Percentiles rank a stretch among this genome's conserved stretches.
Evolutionary conservation across 148 eudicot species (phyloP).

Genomic region (Silene uniflora): DNA sequence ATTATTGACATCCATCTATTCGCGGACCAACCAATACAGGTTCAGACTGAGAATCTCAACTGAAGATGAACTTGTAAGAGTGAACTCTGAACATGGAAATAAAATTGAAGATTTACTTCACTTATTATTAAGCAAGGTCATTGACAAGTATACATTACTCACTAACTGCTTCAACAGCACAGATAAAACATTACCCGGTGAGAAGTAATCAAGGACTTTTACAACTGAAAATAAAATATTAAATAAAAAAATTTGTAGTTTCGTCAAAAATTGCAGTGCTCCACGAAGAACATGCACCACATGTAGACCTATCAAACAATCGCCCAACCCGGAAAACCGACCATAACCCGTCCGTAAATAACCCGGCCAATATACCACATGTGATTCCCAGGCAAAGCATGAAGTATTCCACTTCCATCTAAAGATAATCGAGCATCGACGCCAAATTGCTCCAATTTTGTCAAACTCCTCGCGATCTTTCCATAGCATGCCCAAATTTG

Average conservation of each 20-base stretch:
- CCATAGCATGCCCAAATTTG: neutral
- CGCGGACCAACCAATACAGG: neutral
- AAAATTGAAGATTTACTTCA: too few relatives aligned
- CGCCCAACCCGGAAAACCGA: too few relatives aligned
- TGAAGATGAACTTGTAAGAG: neutral
- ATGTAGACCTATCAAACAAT: too few relatives aligned
- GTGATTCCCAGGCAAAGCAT: neutral
- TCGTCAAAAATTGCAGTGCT: neutral
- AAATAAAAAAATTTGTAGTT: neutral
- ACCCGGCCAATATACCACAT: too few relatives aligned
- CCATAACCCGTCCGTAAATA: too few relatives aligned
- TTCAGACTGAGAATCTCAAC: neutral
- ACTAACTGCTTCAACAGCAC: neutral
- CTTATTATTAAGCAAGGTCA: neutral
- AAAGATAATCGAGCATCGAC: too few relatives aligned
- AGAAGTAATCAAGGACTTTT: neutral
- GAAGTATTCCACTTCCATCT: neutral
- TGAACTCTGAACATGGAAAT: neutral
- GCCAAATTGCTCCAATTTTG: neutral
- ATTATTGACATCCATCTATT: too few relatives aligned
- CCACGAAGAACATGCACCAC: neutral
- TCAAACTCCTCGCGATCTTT: neutral
- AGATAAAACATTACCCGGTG: neutral
- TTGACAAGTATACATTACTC: neutral
- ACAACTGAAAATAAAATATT: too few relatives aligned